Conservation (phyloP, 345 rosid genomes). For the Acer yangbiense region DNA sequence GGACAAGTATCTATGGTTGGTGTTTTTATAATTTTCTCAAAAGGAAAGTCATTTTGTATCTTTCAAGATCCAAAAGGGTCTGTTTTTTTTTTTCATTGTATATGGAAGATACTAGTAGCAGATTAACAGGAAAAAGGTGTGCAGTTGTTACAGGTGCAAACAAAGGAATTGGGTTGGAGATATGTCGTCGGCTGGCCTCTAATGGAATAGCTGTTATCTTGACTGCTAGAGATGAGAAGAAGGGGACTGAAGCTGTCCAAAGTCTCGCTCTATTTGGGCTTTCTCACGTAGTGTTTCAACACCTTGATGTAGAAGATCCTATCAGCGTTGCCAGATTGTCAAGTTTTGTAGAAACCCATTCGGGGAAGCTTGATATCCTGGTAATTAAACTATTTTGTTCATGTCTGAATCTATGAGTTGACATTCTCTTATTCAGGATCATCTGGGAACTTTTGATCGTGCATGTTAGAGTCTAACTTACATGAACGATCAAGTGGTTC, state of each 20-base stretch:
- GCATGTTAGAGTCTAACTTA: background rate
- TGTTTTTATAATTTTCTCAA: no score
- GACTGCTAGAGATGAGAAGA: constrained; percentile 17
- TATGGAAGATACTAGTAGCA: background rate
- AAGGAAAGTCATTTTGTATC: no score
- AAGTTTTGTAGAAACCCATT: no score
- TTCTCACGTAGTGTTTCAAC: background rate
- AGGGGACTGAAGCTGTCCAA: constrained; percentile 12
- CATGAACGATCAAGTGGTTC: background rate
- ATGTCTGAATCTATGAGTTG: background rate
- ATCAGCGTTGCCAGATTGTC: background rate
- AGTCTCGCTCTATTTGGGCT: background rate
- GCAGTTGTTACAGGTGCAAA: constrained; percentile 10
- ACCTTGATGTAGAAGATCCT: constrained; percentile 9
- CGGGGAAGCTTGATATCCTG: background rate
- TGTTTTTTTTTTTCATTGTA: background rate
- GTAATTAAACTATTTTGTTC: background rate
- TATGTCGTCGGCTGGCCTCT: constrained; percentile 14
- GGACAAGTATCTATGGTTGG: background rate
- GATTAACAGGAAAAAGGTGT: background rate
- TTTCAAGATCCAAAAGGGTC: background rate
- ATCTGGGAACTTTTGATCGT: background rate
- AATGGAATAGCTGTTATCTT: constrained; percentile 3
- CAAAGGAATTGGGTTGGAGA: constrained; percentile 22
- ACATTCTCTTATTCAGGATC: background rate